A percentile compares a stretch with the other conserved stretches of the same genome.
These are phyloP conservation scores for Marsdenia floribunda DNA, from an alignment of 257 asterid species.

Conservation along the genomic window DNA sequence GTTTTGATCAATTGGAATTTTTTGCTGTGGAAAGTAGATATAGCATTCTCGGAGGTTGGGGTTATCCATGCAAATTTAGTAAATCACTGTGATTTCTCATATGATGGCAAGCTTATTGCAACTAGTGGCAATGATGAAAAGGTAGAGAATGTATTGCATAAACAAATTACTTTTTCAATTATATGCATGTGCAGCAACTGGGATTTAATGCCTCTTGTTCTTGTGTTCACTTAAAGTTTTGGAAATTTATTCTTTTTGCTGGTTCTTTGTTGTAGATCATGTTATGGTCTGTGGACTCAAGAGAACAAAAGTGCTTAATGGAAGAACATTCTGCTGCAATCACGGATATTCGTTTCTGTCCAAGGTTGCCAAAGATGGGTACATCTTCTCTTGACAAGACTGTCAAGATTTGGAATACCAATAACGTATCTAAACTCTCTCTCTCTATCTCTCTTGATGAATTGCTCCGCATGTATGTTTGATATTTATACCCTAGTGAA, in stretches of 20 bases:
- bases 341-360: conserved; percentile 34
- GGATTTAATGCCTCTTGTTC: neutral
- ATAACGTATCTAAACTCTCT: conserved; percentile 19
- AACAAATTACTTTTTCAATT: neutral
- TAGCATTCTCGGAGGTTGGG: conserved; percentile 21
- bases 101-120: conserved; percentile 32
- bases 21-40: conserved; percentile 14
- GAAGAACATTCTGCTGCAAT: conserved; percentile 25
- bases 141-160: conserved; percentile 16
- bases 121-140: conserved; percentile 20
- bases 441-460: neutral
- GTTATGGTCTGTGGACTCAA: conserved; percentile 28
- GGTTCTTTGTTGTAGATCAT: conserved; percentile 22
- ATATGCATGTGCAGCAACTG: neutral
- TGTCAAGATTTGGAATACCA: conserved; percentile 33
- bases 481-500: neutral
- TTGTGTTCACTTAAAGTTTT: neutral
- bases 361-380: conserved; percentile 27
- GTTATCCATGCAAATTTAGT: conserved; percentile 16
- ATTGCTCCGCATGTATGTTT: neutral
- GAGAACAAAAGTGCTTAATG: conserved; percentile 17
- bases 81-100: conserved; percentile 26
- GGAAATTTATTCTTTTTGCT: neutral
- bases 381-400: conserved; percentile 31
- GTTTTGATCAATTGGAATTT: neutral